These are phyloP conservation scores for Monosporozyma servazzii DNA, from an alignment of 805 yeast genomes.

Conservation along the genomic window DNA sequence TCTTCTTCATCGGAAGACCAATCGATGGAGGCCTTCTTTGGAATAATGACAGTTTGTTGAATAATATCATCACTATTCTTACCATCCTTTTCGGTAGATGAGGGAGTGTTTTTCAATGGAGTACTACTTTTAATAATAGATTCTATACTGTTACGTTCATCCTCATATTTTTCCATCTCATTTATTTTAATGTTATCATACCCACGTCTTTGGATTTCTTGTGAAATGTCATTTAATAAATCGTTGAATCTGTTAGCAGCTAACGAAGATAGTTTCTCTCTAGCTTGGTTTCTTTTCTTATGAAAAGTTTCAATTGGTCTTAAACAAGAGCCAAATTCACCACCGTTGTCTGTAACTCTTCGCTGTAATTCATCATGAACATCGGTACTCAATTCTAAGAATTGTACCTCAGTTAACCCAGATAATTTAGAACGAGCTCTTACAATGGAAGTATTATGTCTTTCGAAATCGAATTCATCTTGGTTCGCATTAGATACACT, in stretches of 20 bases:
- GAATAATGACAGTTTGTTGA: constrained; percentile 66
- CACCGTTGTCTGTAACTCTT: constrained; percentile 44
- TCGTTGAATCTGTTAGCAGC: constrained; percentile 79
- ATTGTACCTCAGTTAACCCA: constrained; percentile 72
- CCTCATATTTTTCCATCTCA: background rate
- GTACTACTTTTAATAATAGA: background rate
- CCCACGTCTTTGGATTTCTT: constrained; percentile 72
- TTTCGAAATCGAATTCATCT: constrained; percentile 1
- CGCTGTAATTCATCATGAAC: constrained; percentile 87
- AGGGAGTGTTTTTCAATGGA: background rate
- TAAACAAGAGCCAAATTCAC: background rate
- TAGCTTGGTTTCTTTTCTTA: constrained; percentile 89
- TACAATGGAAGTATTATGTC: constrained; percentile 12
- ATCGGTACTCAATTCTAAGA: constrained; percentile 83
- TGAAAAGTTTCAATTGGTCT: constrained; percentile 46
- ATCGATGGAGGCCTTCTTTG: constrained; percentile 72
- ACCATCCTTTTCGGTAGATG: background rate
- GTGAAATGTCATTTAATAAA: constrained; percentile 77
- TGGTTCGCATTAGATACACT: background rate
- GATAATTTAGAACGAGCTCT: constrained; percentile 80
- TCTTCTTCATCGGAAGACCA: constrained; percentile 82
- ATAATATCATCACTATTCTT: constrained; percentile 12
- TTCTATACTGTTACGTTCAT: background rate
- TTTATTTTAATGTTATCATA: constrained; percentile 22
- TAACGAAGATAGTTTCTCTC: constrained; percentile 77